Evolutionary conservation across 805 yeast genomes (phyloP).

Genomic region (Candida ascalaphidarum): DNA sequence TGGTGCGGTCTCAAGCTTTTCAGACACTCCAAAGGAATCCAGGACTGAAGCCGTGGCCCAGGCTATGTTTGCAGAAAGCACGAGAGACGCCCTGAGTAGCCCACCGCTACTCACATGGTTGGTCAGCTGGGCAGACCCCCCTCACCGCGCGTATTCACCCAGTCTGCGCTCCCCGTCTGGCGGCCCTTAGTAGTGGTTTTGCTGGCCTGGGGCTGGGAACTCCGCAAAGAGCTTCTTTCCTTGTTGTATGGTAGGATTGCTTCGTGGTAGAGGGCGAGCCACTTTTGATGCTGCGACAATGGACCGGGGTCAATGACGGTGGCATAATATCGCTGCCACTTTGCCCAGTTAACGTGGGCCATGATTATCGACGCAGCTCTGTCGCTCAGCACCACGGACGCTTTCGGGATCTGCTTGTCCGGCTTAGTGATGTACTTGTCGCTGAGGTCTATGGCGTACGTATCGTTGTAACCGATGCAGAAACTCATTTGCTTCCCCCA

Average conservation of each 20-base stretch:
- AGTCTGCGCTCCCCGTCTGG: conserved; percentile 66
- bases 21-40: conserved; percentile 66
- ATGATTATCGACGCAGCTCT: conserved; percentile 25
- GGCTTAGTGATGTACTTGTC: conserved; percentile 49
- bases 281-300: conserved; percentile 2
- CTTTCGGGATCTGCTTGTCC: conserved; percentile 14
- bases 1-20: conserved; percentile 80
- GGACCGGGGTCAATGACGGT: conserved; percentile 7
- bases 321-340: conserved; percentile 9
- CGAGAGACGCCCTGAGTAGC: too few species aligned
- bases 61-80: too few species aligned
- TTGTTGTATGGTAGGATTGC: conserved; percentile 10
- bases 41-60: conserved; percentile 1
- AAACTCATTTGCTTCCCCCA: conserved; percentile 96
- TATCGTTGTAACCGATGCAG: conserved; percentile 58
- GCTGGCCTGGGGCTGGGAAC: conserved; percentile 2
- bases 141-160: conserved; percentile 80
- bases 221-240: conserved; percentile 6
- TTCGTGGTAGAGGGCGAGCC: conserved; percentile 21
- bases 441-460: conserved; percentile 64
- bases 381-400: conserved; percentile 37
- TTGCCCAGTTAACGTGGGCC: conserved; percentile 22
- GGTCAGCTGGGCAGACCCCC: too few species aligned
- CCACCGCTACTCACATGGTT: too few species aligned
- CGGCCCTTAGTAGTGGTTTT: conserved; percentile 34